These are phyloP conservation scores for Alloascoidea hylecoeti DNA, from an alignment of 805 yeast genomes.

Conservation along the genomic window DNA sequence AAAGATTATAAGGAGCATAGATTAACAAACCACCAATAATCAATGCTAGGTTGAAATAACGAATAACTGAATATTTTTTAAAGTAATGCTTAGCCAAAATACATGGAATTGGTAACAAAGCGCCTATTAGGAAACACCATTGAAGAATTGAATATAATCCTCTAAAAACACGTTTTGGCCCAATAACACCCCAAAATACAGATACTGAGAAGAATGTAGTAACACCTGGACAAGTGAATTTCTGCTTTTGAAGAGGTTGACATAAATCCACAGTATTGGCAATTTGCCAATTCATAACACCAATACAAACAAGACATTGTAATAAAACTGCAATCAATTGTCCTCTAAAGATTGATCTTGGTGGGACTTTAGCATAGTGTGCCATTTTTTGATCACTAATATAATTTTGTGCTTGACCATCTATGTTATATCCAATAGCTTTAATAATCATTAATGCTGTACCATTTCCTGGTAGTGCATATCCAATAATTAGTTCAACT, in stretches of 20 bases:
- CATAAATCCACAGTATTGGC: slow-evolving; percentile 21
- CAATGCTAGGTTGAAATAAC: slow-evolving; percentile 27
- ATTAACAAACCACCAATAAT: slow-evolving; percentile 28
- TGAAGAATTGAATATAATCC: slow-evolving; percentile 46
- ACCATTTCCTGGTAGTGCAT: slow-evolving; percentile 42
- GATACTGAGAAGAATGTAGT: slow-evolving; percentile 33
- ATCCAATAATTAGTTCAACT: slow-evolving; percentile 42
- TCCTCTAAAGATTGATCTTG: slow-evolving; percentile 39
- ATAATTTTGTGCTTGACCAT: slow-evolving; percentile 49
- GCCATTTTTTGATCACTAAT: slow-evolving; percentile 41
- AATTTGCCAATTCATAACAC: slow-evolving; percentile 21
- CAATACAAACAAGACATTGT: slow-evolving; percentile 17
- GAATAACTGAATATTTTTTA: background rate
- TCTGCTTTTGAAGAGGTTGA: slow-evolving; percentile 18
- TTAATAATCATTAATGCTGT: slow-evolving; percentile 36
- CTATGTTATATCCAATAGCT: slow-evolving; percentile 42
- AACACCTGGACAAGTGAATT: slow-evolving; percentile 27
- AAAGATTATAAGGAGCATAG: slow-evolving; percentile 15
- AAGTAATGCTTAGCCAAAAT: background rate
- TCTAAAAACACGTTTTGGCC: slow-evolving; percentile 27
- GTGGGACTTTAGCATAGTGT: slow-evolving; percentile 46
- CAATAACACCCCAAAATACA: slow-evolving; percentile 43
- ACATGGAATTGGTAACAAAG: slow-evolving; percentile 8
- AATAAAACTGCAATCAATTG: slow-evolving; percentile 20
- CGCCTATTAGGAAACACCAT: slow-evolving; percentile 52